A percentile compares a stretch with the other conserved stretches of the same genome.
Conservation (phyloP, 75 land plant genomes). For the Selaginella tamariscina region DNA sequence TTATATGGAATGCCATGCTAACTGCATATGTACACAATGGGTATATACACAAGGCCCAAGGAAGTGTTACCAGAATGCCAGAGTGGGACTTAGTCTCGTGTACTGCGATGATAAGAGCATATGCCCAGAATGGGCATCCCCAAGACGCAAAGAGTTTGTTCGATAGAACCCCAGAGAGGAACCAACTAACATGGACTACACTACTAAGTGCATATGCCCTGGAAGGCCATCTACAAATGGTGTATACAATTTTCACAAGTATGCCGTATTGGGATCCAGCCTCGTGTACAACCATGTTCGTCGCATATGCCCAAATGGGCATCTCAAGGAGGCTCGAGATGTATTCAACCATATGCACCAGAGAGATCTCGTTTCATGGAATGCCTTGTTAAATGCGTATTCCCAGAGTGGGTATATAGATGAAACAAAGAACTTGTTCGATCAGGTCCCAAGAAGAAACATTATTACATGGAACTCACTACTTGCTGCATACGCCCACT, state of each 20-base stretch:
- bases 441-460: not conserved
- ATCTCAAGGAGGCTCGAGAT: not conserved
- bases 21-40: not conserved
- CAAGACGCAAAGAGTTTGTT: not conserved
- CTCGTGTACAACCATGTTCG: not conserved
- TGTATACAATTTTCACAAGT: not conserved
- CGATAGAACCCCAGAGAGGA: not conserved
- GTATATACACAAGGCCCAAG: not conserved
- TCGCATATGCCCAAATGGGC: not conserved
- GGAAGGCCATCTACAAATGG: not conserved
- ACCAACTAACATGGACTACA: not conserved
- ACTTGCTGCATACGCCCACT: not conserved
- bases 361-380: not conserved
- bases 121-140: not conserved
- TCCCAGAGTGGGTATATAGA: not conserved
- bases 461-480: not conserved
- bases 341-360: not conserved
- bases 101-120: not conserved
- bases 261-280: not conserved
- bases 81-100: not conserved
- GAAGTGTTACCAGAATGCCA: not conserved
- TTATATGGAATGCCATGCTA: not conserved
- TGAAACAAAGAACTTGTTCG: not conserved
- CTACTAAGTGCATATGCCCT: not conserved
- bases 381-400: not conserved